Evolutionary conservation across 1,284 basidiomycete species (phyloP).

Genomic region (Phlebopus sp.): DNA sequence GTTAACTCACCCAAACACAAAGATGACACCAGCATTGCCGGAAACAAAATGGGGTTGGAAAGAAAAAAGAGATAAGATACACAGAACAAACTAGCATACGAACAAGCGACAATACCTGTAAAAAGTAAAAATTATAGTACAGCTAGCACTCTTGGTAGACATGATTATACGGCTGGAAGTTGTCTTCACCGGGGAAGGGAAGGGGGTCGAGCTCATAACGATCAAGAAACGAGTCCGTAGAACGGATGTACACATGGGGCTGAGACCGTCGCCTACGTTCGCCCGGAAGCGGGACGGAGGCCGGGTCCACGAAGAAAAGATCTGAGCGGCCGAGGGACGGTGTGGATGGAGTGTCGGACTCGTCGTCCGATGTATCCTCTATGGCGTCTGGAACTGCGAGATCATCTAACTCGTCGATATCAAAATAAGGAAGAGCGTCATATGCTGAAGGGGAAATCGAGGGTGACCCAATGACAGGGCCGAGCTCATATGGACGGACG

Average conservation of each 20-base stretch:
- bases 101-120: conserved; percentile 21
- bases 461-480: conserved; percentile 38
- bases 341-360: conserved; percentile 67
- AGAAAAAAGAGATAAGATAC: conserved; percentile 28
- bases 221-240: conserved; percentile 57
- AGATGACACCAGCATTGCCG: no score
- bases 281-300: conserved; percentile 47
- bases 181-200: conserved; percentile 55
- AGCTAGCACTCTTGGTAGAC: conserved; percentile 69
- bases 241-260: conserved; percentile 60
- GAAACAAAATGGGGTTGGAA: no score
- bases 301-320: conserved; percentile 45
- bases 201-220: conserved; percentile 66
- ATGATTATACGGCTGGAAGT: conserved; percentile 45
- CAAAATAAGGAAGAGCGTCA: conserved; percentile 59
- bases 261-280: conserved; percentile 46
- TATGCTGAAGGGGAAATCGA: conserved; percentile 41
- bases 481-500: conserved; percentile 45
- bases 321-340: conserved; percentile 53
- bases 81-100: conserved; percentile 25
- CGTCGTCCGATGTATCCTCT: conserved; percentile 79
- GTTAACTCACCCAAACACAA: background rate
- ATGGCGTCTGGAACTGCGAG: conserved; percentile 72
- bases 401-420: conserved; percentile 62
- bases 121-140: conserved; percentile 28